Percentiles rank a stretch among this genome's conserved stretches.
Conservation (phyloP, 2,329 filamentous ascomycete genomes). For the Spiromastix sp. region DNA sequence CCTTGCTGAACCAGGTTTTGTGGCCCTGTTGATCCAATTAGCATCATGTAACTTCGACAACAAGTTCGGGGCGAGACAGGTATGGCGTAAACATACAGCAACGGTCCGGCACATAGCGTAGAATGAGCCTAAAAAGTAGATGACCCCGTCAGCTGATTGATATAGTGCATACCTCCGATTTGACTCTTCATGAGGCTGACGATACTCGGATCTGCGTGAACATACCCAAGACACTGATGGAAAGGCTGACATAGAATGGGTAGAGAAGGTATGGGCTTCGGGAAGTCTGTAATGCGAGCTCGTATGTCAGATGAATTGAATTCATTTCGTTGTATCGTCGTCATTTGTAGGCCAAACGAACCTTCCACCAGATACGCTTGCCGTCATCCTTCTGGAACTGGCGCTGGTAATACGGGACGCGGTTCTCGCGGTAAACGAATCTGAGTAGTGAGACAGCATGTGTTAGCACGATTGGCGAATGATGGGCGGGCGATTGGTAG, state of each 20-base stretch:
- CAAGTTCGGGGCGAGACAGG: no score
- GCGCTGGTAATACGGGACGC: slow-evolving; percentile 57
- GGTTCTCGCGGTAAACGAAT: slow-evolving; percentile 55
- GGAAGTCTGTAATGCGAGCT: slow-evolving; percentile 32
- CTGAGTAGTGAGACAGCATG: slow-evolving; percentile 18
- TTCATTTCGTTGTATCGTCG: not conserved
- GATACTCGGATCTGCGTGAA: no score
- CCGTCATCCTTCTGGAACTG: slow-evolving; percentile 58
- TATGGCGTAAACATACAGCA: slow-evolving; percentile 30
- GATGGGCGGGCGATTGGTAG: no score
- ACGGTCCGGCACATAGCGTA: slow-evolving; percentile 37
- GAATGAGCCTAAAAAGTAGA: no score
- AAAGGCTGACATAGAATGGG: slow-evolving; percentile 48
- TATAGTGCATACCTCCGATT: no score
- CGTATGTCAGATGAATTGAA: slow-evolving; percentile 3
- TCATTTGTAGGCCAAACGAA: slow-evolving; percentile 28
- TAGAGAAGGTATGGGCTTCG: slow-evolving; percentile 49
- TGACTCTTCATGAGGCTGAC: no score
- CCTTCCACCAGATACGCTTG: slow-evolving; percentile 58
- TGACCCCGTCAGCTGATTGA: no score
- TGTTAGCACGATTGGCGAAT: slow-evolving; percentile 16
- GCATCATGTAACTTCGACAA: no score
- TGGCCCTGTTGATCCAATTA: slow-evolving; percentile 41
- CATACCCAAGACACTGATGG: slow-evolving; percentile 39
- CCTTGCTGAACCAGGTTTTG: slow-evolving; percentile 49